These are phyloP conservation scores for Trichocladium uniseriatum DNA, from an alignment of 495 filamentous ascomycete genomes.

Conservation along the genomic window DNA sequence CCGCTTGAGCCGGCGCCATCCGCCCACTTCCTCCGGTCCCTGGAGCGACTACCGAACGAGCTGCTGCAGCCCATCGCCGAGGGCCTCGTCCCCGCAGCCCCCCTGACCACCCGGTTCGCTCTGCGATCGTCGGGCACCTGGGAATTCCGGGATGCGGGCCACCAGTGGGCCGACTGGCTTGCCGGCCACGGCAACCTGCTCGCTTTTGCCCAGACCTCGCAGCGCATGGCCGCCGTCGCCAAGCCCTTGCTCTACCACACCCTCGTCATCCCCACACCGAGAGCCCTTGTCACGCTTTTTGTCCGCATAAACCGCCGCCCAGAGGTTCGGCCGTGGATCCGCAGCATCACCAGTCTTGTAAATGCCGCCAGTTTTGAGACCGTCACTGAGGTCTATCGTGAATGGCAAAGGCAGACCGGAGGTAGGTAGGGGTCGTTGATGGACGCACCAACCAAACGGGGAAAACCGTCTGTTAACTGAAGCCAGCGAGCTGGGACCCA, in stretches of 20 bases:
- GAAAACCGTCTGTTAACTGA: conserved; percentile 7
- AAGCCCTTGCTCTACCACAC: conserved; percentile 25
- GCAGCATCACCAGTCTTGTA: conserved; percentile 22
- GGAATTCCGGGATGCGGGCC: conserved; percentile 23
- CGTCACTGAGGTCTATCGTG: conserved; percentile 8
- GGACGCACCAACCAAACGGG: background rate
- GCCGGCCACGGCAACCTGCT: conserved; percentile 17
- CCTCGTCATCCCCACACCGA: conserved; percentile 20
- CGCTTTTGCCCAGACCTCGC: conserved; percentile 23
- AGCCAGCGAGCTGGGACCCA: conserved; percentile 14
- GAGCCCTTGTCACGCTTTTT: conserved; percentile 17
- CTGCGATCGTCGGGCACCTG: conserved; percentile 25
- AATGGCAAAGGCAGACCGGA: conserved; percentile 20
- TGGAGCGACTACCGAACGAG: conserved; percentile 24
- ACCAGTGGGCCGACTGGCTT: conserved; percentile 25
- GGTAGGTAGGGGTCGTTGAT: conserved; percentile 18
- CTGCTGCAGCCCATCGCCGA: conserved; percentile 25
- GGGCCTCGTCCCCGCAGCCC: conserved; percentile 16
- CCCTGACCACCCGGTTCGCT: conserved; percentile 24
- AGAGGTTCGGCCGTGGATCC: conserved; percentile 22
- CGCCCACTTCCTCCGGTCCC: background rate
- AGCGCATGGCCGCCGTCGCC: conserved; percentile 24
- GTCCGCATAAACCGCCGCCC: conserved; percentile 14
- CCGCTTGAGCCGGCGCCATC: background rate
- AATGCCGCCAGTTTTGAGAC: conserved; percentile 16